These are phyloP conservation scores for Aspergillus jensenii DNA, from an alignment of 2,329 filamentous ascomycete species.

Conservation along the genomic window DNA sequence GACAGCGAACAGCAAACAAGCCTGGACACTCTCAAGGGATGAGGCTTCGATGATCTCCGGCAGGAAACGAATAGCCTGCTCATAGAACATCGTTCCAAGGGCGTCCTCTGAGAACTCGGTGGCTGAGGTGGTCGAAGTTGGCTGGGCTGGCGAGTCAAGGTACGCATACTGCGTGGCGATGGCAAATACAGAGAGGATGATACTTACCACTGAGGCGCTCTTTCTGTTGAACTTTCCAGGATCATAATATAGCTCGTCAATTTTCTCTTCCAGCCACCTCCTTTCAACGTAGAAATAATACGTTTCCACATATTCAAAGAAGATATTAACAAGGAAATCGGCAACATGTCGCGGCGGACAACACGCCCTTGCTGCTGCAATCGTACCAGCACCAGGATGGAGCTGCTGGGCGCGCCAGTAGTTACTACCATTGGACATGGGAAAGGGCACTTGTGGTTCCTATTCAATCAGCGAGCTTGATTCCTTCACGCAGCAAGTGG, in stretches of 20 bases:
- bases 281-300: conserved; percentile 53
- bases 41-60: conserved; percentile 54
- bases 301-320: conserved; percentile 51
- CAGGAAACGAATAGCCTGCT: conserved; percentile 49
- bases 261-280: conserved; percentile 43
- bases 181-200: conserved; percentile 50
- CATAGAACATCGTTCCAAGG: conserved; percentile 52
- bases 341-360: conserved; percentile 51
- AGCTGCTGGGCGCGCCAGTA: conserved; percentile 51
- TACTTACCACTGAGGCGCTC: conserved; percentile 46
- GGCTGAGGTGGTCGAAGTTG: background rate
- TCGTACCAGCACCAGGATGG: conserved; percentile 40
- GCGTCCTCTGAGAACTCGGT: conserved; percentile 43
- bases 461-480: background rate
- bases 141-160: conserved; percentile 36
- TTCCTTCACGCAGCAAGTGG: background rate
- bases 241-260: conserved; percentile 45
- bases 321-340: conserved; percentile 48
- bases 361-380: conserved; percentile 38
- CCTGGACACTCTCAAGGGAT: conserved; percentile 55
- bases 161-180: conserved; percentile 55
- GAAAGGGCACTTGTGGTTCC: conserved; percentile 28
- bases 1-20: conserved; percentile 52
- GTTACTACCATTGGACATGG: conserved; percentile 22
- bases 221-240: conserved; percentile 36